phyloP scores from a whole-genome alignment of 768 basidiomycete species.

The Lentinula edodes region DNA sequence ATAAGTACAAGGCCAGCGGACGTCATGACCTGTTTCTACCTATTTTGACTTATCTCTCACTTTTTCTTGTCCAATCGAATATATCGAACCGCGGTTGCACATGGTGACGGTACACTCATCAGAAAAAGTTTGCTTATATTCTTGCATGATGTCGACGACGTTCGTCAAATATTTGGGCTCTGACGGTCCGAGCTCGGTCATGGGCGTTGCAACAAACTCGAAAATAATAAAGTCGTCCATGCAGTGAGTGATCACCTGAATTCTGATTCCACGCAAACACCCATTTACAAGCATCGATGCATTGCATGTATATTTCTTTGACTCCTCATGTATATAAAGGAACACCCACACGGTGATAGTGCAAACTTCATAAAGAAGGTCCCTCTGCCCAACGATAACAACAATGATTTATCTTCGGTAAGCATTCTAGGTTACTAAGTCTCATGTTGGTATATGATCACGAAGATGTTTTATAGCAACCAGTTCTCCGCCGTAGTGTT shows the following conservation, averaged over 20 bases:
- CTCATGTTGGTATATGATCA: background rate
- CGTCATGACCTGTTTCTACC: background rate
- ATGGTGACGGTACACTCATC: background rate
- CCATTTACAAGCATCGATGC: background rate
- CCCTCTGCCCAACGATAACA: background rate
- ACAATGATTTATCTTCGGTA: background rate
- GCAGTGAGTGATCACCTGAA: background rate
- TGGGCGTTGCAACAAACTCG: background rate
- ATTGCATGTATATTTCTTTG: background rate
- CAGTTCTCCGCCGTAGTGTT: background rate
- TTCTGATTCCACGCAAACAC: background rate
- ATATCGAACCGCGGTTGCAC: background rate
- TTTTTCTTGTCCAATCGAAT: background rate
- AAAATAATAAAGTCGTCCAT: background rate
- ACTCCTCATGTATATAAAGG: background rate
- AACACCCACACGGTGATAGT: background rate
- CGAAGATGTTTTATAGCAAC: background rate
- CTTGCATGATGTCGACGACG: background rate
- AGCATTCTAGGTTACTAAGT: background rate
- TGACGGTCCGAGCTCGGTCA: background rate
- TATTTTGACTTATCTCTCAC: background rate
- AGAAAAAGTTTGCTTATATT: background rate
- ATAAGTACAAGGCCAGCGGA: background rate
- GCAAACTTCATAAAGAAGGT: background rate
- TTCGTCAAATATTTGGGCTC: background rate